Conservation (phyloP, 371 early-diverging fungal genomes). For the Rhizopus delemar region DNA sequence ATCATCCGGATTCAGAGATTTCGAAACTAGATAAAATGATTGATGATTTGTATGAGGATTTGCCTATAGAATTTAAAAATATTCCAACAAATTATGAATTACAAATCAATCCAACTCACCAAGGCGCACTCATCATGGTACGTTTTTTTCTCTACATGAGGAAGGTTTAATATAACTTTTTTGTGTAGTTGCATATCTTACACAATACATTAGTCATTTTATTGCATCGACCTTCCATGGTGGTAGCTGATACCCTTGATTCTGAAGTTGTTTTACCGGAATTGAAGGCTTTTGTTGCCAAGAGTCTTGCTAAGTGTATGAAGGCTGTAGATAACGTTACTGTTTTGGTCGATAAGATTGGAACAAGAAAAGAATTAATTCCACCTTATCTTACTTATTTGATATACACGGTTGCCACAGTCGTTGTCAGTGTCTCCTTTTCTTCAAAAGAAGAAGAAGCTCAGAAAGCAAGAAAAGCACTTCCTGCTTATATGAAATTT, state of each 20-base stretch:
- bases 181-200: constrained; percentile 41
- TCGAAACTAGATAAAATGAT: constrained; percentile 44
- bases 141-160: neutral
- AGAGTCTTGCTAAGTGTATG: constrained; percentile 49
- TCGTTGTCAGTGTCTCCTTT: constrained; percentile 58
- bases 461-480: constrained; percentile 45
- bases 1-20: constrained; percentile 49
- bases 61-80: constrained; percentile 47
- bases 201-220: constrained; percentile 53
- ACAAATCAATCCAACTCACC: neutral
- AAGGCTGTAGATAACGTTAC: constrained; percentile 55
- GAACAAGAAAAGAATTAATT: constrained; percentile 32
- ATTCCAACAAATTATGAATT: constrained; percentile 41
- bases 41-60: constrained; percentile 45
- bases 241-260: constrained; percentile 28
- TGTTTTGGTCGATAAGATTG: constrained; percentile 40
- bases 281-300: constrained; percentile 39
- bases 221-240: constrained; percentile 53
- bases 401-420: constrained; percentile 58
- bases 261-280: constrained; percentile 36
- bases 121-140: constrained; percentile 28
- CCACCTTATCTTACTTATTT: constrained; percentile 57
- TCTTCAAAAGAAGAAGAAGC: constrained; percentile 44
- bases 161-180: neutral
- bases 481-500: constrained; percentile 54